Evolutionary conservation across 345 rosid genomes (phyloP).

Genomic region (Heritiera littoralis): DNA sequence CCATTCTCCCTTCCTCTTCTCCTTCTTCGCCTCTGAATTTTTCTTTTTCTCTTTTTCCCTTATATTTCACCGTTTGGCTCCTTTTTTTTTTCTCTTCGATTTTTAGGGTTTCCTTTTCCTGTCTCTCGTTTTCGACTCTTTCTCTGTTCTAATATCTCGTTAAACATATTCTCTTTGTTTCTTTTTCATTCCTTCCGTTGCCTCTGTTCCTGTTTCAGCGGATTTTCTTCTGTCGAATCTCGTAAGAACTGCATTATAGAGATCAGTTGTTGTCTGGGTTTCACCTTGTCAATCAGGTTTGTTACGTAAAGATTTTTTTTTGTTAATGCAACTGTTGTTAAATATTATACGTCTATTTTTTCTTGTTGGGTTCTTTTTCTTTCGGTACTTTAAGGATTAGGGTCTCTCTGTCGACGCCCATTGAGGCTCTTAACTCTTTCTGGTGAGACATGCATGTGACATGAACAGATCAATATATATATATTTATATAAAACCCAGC

Average conservation of each 20-base stretch:
- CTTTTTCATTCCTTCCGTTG: neutral
- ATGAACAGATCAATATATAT: neutral
- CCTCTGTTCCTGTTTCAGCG: neutral
- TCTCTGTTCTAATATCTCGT: neutral
- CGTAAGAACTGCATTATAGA: neutral
- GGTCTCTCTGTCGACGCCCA: neutral
- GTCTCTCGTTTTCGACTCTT: neutral
- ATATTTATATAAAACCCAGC: neutral
- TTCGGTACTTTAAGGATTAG: neutral
- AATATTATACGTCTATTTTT: neutral
- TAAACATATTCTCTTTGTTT: neutral
- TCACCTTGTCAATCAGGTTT: slow-evolving; percentile 23
- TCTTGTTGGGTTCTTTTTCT: neutral
- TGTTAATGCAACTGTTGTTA: slow-evolving; percentile 19
- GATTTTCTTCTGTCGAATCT: slow-evolving; percentile 1
- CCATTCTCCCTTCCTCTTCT: neutral
- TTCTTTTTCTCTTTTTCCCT: neutral
- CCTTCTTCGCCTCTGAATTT: slow-evolving; percentile 17
- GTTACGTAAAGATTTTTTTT: neutral
- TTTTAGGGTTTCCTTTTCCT: slow-evolving; percentile 28
- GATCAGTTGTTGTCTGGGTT: slow-evolving; percentile 13
- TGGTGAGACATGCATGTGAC: slow-evolving; percentile 21
- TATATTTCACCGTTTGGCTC: slow-evolving; percentile 16
- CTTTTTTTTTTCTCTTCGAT: neutral
- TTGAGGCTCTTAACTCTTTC: slow-evolving; percentile 11